Percentiles rank a stretch among this genome's conserved stretches.
These are phyloP conservation scores for Maudiozyma barnettii DNA, from an alignment of 805 yeast species.

Conservation along the genomic window DNA sequence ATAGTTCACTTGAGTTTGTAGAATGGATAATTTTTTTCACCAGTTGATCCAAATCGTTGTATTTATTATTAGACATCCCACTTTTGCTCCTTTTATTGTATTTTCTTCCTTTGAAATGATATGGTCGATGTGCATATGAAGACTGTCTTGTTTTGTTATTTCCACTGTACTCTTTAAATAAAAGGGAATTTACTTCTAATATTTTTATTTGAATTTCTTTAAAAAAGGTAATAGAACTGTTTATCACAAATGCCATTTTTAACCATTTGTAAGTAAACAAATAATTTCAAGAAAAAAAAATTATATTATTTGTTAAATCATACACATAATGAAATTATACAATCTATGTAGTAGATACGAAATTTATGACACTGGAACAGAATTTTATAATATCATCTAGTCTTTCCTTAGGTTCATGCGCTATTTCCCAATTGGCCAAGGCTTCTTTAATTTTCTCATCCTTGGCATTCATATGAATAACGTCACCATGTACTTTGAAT, in stretches of 20 bases:
- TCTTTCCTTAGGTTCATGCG: slow-evolving; percentile 36
- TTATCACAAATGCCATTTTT: too few relatives aligned
- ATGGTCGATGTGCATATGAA: too few relatives aligned
- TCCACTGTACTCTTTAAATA: too few relatives aligned
- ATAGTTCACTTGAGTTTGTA: slow-evolving; percentile 6
- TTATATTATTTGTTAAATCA: background rate
- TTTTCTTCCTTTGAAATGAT: background rate
- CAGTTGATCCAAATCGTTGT: slow-evolving; percentile 4
- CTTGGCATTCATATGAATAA: slow-evolving; percentile 37
- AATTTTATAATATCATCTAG: slow-evolving; percentile 65
- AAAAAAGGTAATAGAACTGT: background rate
- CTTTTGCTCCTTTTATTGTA: background rate
- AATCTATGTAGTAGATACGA: slow-evolving; percentile 34
- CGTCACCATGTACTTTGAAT: slow-evolving; percentile 74
- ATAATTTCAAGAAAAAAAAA: background rate
- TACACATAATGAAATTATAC: background rate
- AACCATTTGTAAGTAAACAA: background rate
- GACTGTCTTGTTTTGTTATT: too few relatives aligned
- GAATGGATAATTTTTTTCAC: slow-evolving; percentile 4
- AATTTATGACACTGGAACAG: slow-evolving; percentile 69
- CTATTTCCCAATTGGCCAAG: slow-evolving; percentile 40
- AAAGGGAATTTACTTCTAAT: too few relatives aligned
- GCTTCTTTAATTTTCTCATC: slow-evolving; percentile 36
- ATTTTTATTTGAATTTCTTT: too few relatives aligned
- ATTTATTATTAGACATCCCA: slow-evolving; percentile 1